Percentiles rank a stretch among this genome's conserved stretches.
phyloP scores from a whole-genome alignment of 495 filamentous ascomycete species.

The Coniosporium apollinis region DNA sequence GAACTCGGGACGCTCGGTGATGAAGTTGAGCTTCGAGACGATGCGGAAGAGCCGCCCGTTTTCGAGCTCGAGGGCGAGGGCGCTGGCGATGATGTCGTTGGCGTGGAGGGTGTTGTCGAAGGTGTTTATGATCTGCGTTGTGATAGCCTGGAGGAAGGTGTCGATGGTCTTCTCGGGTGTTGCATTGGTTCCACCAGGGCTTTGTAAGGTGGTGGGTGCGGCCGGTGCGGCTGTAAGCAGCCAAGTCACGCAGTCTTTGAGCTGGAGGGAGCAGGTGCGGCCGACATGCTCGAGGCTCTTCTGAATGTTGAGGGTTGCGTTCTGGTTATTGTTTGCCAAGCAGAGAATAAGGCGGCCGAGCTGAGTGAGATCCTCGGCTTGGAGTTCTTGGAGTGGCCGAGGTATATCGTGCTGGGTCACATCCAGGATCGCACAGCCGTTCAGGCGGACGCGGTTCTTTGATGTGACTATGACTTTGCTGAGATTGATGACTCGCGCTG shows the following conservation, averaged over 20 bases:
- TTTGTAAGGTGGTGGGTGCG: constrained; percentile 18
- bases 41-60: constrained; percentile 76
- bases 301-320: constrained; percentile 36
- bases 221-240: constrained; percentile 39
- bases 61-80: constrained; percentile 68
- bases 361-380: constrained; percentile 73
- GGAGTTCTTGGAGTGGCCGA: constrained; percentile 51
- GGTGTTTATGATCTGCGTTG: constrained; percentile 47
- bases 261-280: constrained; percentile 51
- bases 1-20: constrained; percentile 80
- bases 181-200: too few species aligned
- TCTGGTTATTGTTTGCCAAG: constrained; percentile 49
- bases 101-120: constrained; percentile 60
- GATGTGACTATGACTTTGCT: constrained; percentile 76
- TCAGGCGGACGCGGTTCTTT: constrained; percentile 72
- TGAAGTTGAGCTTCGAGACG: constrained; percentile 63
- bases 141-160: constrained; percentile 58
- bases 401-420: constrained; percentile 62
- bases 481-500: constrained; percentile 65
- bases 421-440: constrained; percentile 73
- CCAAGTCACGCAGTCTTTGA: constrained; percentile 64
- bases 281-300: constrained; percentile 54
- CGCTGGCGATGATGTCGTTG: constrained; percentile 52
- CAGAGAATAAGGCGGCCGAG: constrained; percentile 72
- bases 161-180: constrained; percentile 56